Conservation (phyloP, 2,329 filamentous ascomycete species). For the Phaeosphaeria sp. region DNA sequence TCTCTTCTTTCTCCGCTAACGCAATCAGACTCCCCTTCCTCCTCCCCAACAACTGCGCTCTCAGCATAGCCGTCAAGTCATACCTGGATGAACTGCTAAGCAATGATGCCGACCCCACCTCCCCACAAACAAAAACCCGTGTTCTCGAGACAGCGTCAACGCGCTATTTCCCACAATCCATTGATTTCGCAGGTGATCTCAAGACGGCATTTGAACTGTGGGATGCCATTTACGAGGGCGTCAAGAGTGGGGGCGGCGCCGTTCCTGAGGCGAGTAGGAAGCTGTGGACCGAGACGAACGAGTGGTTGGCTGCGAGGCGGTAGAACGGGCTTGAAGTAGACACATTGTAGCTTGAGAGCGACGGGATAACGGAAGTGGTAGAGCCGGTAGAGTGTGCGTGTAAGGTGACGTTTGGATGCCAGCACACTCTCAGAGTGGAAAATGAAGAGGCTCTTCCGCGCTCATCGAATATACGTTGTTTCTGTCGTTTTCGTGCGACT, state of each 20-base stretch:
- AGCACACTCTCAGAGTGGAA: too few relatives aligned
- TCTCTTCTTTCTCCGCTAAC: slow-evolving; percentile 36
- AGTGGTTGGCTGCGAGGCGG: slow-evolving; percentile 58
- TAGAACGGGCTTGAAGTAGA: slow-evolving; percentile 15
- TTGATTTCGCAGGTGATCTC: slow-evolving; percentile 64
- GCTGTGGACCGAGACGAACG: slow-evolving; percentile 65
- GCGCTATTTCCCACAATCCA: slow-evolving; percentile 67
- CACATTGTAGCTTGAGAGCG: too few relatives aligned
- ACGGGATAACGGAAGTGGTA: too few relatives aligned
- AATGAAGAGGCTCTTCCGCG: too few relatives aligned
- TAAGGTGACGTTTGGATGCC: too few relatives aligned
- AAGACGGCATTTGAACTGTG: slow-evolving; percentile 67
- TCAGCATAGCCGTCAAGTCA: slow-evolving; percentile 81
- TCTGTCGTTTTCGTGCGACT: too few relatives aligned
- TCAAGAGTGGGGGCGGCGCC: slow-evolving; percentile 59
- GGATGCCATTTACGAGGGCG: slow-evolving; percentile 68
- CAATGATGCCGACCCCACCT: slow-evolving; percentile 60
- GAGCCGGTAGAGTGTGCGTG: too few relatives aligned
- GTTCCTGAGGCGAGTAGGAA: slow-evolving; percentile 55
- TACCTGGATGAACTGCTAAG: slow-evolving; percentile 75
- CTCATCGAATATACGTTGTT: neutral
- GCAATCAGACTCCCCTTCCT: slow-evolving; percentile 65
- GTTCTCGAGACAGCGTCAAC: slow-evolving; percentile 60
- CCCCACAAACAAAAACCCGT: slow-evolving; percentile 56
- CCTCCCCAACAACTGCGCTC: slow-evolving; percentile 73